These are phyloP conservation scores for Lotmaria passim DNA, from an alignment of 208 protist genomes.

Conservation along the genomic window DNA sequence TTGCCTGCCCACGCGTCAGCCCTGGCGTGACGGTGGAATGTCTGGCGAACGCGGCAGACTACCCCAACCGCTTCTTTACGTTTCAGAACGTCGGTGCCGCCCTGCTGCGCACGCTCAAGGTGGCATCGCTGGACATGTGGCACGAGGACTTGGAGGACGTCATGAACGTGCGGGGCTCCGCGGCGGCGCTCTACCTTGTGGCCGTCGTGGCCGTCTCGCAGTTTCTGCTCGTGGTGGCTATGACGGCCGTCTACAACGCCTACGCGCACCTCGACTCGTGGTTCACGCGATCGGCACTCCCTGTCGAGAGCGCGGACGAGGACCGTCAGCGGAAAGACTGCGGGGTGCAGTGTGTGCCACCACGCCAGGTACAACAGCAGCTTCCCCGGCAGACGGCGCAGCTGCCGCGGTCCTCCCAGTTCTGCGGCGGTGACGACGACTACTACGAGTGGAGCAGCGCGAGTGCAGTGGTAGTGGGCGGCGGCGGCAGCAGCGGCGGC, in stretches of 20 bases:
- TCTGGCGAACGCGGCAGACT: not conserved
- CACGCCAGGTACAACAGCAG: not conserved
- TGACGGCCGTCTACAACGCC: conserved; percentile 25
- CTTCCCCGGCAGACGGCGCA: not conserved
- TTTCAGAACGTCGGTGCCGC: conserved; percentile 45
- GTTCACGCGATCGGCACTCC: conserved; percentile 1
- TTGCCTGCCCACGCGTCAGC: conserved; percentile 14
- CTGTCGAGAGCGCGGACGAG: not conserved
- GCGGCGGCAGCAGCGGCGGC: no score
- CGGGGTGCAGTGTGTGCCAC: conserved; percentile 16
- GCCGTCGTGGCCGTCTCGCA: conserved; percentile 27
- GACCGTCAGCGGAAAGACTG: conserved; percentile 21
- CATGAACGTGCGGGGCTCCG: conserved; percentile 48
- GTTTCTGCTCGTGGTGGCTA: conserved; percentile 12
- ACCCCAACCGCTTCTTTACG: conserved; percentile 25
- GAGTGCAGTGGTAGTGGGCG: not conserved
- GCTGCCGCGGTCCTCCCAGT: not conserved
- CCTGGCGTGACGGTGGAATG: conserved; percentile 28
- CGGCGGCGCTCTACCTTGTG: conserved; percentile 43
- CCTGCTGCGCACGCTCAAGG: conserved; percentile 45
- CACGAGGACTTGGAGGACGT: conserved; percentile 43
- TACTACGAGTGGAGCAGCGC: not conserved
- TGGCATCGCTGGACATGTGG: conserved; percentile 54
- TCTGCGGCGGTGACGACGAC: not conserved
- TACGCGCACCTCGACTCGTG: conserved; percentile 20